Conservation (phyloP, 306 rosid species). For the Vigna angularis region DNA sequence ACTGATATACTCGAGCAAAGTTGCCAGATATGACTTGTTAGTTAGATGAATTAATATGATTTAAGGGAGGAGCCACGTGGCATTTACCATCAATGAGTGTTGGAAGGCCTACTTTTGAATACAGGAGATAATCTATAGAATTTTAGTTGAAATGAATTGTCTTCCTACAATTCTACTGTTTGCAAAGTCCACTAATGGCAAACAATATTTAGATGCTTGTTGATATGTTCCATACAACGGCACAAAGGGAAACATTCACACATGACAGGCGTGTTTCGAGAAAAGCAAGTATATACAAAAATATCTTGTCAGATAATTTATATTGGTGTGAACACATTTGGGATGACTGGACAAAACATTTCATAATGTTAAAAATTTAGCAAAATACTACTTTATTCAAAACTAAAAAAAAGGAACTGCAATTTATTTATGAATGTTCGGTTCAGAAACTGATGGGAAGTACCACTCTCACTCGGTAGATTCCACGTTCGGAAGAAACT, state of each 20-base stretch:
- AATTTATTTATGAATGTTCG: background rate
- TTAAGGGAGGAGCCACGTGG: no score
- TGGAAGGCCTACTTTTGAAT: background rate
- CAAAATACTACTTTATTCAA: background rate
- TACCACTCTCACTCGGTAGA: background rate
- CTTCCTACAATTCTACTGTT: background rate
- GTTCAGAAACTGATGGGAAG: background rate
- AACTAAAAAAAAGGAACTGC: background rate
- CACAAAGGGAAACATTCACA: background rate
- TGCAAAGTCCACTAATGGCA: background rate
- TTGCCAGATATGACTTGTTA: no score
- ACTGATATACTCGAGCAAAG: no score
- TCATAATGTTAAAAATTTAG: background rate
- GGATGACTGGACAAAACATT: background rate
- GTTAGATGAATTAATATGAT: no score
- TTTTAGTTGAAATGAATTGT: conserved; percentile 2
- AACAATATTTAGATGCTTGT: background rate
- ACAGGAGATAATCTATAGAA: background rate
- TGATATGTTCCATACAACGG: background rate
- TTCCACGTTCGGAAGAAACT: conserved; percentile 22
- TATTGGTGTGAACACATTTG: background rate
- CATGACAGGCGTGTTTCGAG: background rate
- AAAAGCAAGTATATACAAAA: background rate
- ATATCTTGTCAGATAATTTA: background rate
- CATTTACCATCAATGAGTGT: background rate